Evolutionary conservation across 140 eudicot genomes (phyloP).

Genomic region (Cichorium intybus): DNA sequence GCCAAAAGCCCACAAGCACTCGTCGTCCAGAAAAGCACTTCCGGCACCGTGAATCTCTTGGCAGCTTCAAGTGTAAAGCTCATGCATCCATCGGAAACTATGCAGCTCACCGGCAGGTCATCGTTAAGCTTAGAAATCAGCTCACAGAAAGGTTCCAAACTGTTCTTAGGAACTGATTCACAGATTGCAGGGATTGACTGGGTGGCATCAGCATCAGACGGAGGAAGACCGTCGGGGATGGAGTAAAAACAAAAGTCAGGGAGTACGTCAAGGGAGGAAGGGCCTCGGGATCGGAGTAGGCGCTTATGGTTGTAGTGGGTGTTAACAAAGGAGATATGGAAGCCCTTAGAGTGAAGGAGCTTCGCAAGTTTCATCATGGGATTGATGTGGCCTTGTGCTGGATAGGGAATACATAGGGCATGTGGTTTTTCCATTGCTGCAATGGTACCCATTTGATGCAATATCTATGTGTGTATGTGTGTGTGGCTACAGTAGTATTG

Average conservation of each 20-base stretch:
- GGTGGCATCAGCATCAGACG: conserved; percentile 43
- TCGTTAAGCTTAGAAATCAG: conserved; percentile 37
- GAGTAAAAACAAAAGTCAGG: conserved; percentile 56
- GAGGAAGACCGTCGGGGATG: conserved; percentile 66
- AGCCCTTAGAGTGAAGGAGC: conserved; percentile 55
- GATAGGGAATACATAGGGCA: conserved; percentile 62
- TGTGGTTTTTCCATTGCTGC: conserved; percentile 33
- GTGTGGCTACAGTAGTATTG: too few relatives aligned
- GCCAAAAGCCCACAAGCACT: conserved; percentile 56
- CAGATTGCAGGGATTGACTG: conserved; percentile 46
- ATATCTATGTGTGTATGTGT: conserved; percentile 1
- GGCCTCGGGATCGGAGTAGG: conserved; percentile 48
- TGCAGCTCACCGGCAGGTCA: conserved; percentile 46
- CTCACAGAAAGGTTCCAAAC: conserved; percentile 43
- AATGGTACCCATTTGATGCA: conserved; percentile 22
- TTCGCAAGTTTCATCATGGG: conserved; percentile 83
- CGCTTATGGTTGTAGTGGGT: conserved; percentile 68
- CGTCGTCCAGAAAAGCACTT: conserved; percentile 55
- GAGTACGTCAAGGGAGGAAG: conserved; percentile 44
- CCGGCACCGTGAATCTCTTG: conserved; percentile 42
- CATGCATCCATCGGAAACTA: conserved; percentile 64
- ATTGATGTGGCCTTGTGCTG: conserved; percentile 73
- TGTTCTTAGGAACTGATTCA: conserved; percentile 24
- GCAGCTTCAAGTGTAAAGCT: conserved; percentile 58
- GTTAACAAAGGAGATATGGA: conserved; percentile 71